Evolutionary conservation across 2,329 filamentous ascomycete species (phyloP).

Genomic region (Periconia sp.): DNA sequence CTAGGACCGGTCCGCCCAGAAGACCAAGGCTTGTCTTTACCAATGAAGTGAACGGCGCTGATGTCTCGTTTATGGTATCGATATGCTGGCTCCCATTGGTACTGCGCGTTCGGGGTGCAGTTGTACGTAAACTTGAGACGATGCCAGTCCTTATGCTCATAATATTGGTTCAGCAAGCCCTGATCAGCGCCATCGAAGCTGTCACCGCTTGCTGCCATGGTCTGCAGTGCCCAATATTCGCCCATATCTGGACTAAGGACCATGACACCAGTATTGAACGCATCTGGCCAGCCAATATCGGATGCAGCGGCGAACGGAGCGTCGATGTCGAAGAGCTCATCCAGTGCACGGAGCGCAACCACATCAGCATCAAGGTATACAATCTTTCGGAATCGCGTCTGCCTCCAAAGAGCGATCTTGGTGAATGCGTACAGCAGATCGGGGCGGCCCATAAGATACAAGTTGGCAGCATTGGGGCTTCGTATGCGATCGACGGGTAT

Average conservation of each 20-base stretch:
- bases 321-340: conserved; percentile 82
- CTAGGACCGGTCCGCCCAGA: conserved; percentile 50
- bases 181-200: conserved; percentile 98
- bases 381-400: conserved; percentile 87
- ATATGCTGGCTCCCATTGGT: conserved; percentile 96
- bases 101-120: conserved; percentile 93
- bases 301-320: conserved; percentile 75
- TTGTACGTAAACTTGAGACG: conserved; percentile 95
- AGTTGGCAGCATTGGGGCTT: conserved; percentile 78
- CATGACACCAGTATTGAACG: conserved; percentile 99
- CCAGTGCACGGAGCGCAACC: conserved; percentile 86
- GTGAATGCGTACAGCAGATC: conserved; percentile 94
- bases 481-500: conserved; percentile 82
- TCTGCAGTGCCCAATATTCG: conserved; percentile 84
- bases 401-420: conserved; percentile 93
- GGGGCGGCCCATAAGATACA: conserved; percentile 88
- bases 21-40: conserved; percentile 85
- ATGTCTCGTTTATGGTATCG: conserved; percentile 90
- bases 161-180: conserved; percentile 94
- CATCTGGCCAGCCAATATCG: conserved; percentile 97
- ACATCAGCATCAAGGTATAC: conserved; percentile 96
- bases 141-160: conserved; percentile 76
- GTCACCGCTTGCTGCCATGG: conserved; percentile 83
- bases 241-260: conserved; percentile 83
- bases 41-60: conserved; percentile 93